These are phyloP conservation scores for Cryptococcus sp. DNA, from an alignment of 1,284 basidiomycete genomes.

Conservation along the genomic window DNA sequence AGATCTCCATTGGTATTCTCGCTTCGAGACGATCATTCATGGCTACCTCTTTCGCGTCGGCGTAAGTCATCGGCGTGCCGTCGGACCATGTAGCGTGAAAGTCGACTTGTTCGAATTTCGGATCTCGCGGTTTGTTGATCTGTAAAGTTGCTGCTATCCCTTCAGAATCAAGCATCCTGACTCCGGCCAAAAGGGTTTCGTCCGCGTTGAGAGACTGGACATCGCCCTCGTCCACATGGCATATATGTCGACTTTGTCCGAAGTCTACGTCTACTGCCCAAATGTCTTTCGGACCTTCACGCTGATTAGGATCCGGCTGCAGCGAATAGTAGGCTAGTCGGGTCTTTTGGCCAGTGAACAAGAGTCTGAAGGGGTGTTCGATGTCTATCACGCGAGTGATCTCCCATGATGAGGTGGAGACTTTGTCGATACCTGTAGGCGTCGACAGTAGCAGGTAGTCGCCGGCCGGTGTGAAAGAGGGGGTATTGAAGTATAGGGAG, in stretches of 20 bases:
- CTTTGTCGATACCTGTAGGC: conserved; percentile 14
- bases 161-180: conserved; percentile 12
- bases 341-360: conserved; percentile 23
- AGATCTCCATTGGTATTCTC: conserved; percentile 22
- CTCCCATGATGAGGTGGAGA: conserved; percentile 4
- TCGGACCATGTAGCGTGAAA: conserved; percentile 25
- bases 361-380: conserved; percentile 23
- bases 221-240: conserved; percentile 8
- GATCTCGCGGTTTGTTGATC: conserved; percentile 15
- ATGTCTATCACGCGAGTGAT: conserved; percentile 10
- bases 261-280: no score
- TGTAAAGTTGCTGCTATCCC: conserved; percentile 4
- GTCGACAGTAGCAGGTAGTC: conserved; percentile 22
- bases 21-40: conserved; percentile 22
- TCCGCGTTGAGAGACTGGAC: conserved; percentile 25
- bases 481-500: conserved; percentile 23
- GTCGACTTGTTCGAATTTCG: conserved; percentile 21
- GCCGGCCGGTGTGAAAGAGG: conserved; percentile 17
- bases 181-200: conserved; percentile 25
- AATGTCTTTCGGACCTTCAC: no score
- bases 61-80: conserved; percentile 27
- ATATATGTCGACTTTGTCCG: no score
- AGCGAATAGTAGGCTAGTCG: conserved; percentile 17
- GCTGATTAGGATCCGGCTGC: not conserved
- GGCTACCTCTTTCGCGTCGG: conserved; percentile 28